Percentiles rank a stretch among this genome's conserved stretches.
Evolutionary conservation across 2,329 filamentous ascomycete genomes (phyloP).

Genomic region (Stachybotrys echinatus): DNA sequence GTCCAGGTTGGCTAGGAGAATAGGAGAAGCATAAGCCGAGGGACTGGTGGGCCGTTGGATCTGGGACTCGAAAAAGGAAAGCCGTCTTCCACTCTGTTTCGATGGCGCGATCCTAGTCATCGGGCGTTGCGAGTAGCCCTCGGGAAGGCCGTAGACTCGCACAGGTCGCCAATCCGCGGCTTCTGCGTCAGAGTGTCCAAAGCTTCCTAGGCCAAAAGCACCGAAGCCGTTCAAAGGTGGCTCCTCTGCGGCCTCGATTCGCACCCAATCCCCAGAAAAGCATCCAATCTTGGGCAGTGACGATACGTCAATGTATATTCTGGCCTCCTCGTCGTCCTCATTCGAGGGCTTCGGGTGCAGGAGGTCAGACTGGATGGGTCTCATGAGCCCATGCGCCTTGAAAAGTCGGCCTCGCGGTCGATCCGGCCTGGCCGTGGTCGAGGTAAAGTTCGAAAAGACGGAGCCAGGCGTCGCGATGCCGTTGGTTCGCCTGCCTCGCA

Average conservation of each 20-base stretch:
- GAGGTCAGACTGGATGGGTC: slow-evolving; percentile 66
- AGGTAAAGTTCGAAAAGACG: slow-evolving; percentile 82
- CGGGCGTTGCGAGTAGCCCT: slow-evolving; percentile 59
- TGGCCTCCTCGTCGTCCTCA: slow-evolving; percentile 80
- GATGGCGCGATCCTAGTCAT: slow-evolving; percentile 56
- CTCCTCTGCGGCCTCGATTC: slow-evolving; percentile 71
- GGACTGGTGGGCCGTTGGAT: slow-evolving; percentile 54
- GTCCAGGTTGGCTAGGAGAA: slow-evolving; percentile 81
- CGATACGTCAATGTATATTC: slow-evolving; percentile 85
- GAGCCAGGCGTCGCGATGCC: slow-evolving; percentile 80
- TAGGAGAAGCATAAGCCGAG: slow-evolving; percentile 72
- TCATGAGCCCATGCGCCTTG: slow-evolving; percentile 73
- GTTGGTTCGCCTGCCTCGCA: slow-evolving; percentile 58
- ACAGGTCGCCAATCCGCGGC: slow-evolving; percentile 71
- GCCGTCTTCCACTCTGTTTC: slow-evolving; percentile 43
- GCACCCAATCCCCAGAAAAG: slow-evolving; percentile 97
- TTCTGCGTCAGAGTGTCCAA: slow-evolving; percentile 48
- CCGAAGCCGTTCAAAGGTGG: slow-evolving; percentile 63
- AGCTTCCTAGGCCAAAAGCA: slow-evolving; percentile 62
- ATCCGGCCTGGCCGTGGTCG: slow-evolving; percentile 72
- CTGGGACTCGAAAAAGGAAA: slow-evolving; percentile 65
- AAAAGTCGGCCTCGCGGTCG: slow-evolving; percentile 73
- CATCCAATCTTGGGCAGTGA: slow-evolving; percentile 86
- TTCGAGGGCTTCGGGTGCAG: slow-evolving; percentile 75
- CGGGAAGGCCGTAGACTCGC: slow-evolving; percentile 83